Base-by-base conservation (phyloP, 495 filamentous ascomycete species). In the Trichodelitschia bisporula region DNA sequence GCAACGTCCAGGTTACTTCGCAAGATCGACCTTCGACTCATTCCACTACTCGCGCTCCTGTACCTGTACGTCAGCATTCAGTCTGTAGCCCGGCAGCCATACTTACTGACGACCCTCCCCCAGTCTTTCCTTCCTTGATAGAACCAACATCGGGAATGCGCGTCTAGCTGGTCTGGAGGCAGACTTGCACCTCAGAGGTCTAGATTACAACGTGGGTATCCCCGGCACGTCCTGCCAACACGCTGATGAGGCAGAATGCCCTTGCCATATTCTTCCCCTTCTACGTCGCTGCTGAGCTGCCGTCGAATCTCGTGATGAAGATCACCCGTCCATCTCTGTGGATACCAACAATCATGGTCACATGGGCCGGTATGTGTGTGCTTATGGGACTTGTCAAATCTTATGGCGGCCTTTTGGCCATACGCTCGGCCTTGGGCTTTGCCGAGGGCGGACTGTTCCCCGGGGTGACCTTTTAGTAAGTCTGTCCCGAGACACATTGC, bases 221-320 rank as follows among this genome's bases (percentile, higher is more conserved):
- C 6, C 10, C 6, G 11, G 15, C 6, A n/a, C n/a, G 8, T 12
- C 6, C 15, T 29, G 6, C 14, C 11, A 6, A 29, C 21, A 6
- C 21, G 6, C 21, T 29, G 27, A 29, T 6, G 38, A 44, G 37
- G 36, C 4, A 32, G 37, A 15, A 18, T 37, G 57, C 69, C 3
- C 61, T 92, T 1, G 72, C 72, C 20, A 74, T 91, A 42, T 93
- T 92, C 54, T 95, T 93, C 57, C 63, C 90, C 16, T 89, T 78
- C 14, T 95, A 95, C 49, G 61, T 77, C 21, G 50, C 80, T 23
- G 77, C 80, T 36, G 83, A 92, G 56, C 80, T 82, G 0, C 36
- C 83, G 19, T 89, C 82, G 25, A 93, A 95, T 47, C 49, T 93
- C 29, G 50, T 95, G 14, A 66, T 95, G 34, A 93, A 93, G 52